Conservation (phyloP, 177 flowering plant genomes). For the Tripterygium wilfordii region DNA sequence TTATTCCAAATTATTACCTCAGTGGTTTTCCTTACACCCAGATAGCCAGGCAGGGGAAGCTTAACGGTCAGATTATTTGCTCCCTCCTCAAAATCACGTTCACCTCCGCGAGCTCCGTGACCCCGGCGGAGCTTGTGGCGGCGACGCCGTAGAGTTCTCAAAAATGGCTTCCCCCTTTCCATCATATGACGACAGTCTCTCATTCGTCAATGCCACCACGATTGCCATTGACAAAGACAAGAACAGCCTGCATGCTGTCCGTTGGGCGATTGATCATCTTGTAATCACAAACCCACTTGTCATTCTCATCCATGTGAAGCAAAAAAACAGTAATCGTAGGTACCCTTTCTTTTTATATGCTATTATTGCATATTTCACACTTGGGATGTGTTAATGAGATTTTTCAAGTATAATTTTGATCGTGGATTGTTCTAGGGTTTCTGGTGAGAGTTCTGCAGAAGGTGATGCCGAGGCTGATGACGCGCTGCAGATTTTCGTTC, state of each 20-base stretch:
- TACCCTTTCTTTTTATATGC: conserved; percentile 24
- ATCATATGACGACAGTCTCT: not conserved
- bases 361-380: not conserved
- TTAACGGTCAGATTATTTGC: too few relatives aligned
- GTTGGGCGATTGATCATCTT: conserved; percentile 42
- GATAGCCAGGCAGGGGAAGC: too few relatives aligned
- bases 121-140: not conserved
- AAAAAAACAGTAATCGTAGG: conserved; percentile 37
- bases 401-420: too few relatives aligned
- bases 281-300: conserved; percentile 12
- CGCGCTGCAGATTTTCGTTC: conserved; percentile 36
- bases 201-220: conserved; percentile 15
- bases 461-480: conserved; percentile 14
- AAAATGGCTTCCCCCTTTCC: conserved; percentile 9
- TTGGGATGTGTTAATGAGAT: not conserved
- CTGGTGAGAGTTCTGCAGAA: too few relatives aligned
- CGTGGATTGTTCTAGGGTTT: too few relatives aligned
- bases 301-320: conserved; percentile 35
- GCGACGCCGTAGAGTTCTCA: not conserved
- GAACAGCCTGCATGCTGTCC: conserved; percentile 33
- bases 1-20: too few relatives aligned
- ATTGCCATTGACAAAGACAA: conserved; percentile 37
- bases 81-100: too few relatives aligned
- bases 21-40: too few relatives aligned
- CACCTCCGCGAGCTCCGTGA: too few relatives aligned